Base-by-base conservation (phyloP, 2,329 filamentous ascomycete species). In the Fusarium metavorans region DNA sequence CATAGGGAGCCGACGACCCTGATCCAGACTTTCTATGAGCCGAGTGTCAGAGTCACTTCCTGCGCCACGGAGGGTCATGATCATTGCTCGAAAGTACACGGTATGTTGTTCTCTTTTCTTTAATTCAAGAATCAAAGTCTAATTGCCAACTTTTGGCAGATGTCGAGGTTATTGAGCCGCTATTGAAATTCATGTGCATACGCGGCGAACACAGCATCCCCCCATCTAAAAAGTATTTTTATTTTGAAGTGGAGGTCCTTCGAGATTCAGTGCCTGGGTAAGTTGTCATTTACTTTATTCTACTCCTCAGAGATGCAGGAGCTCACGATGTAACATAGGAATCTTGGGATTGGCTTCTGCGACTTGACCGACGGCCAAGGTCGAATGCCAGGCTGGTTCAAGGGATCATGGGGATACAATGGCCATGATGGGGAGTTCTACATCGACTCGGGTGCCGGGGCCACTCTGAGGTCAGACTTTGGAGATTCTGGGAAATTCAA, bases 391-490 rank as follows among this genome's bases (percentile, higher is more conserved):
- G 41, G 41, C 4, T 16, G 41, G 41, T 45, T 16, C 20, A 23
- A 23, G 11, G 11, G 41, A 0, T 43, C 41, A 4, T 43, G 41
- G 41, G 41, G n/a, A 23, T 43, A 43, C n/a, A 11, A 23, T 14
- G 3, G n/a, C 0, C 3, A 5, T 0, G 6, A 23, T 23, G 41
- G 39, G n/a, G 5, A 1, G 39, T 1, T 41, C 0, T 13, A 3
- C 18, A 20, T 41, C 9, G 39, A 41, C 13, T 20, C n/a, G 6
- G 3, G 1, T n/a, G 6, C 5, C 13, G n/a, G 18, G 18, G 5
- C 10, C 10, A 20, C 10, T 14, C 39, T 11, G 0, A 43, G 41
- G 6, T 23, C n/a, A 8, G 41, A 43, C 41, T 43, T 43, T 23
- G 41, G n/a, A 14, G 11, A 43, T 2, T 7, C n/a, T 14, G 41